Base-by-base conservation (phyloP, 2,329 filamentous ascomycete species). In the Pseudogymnoascus sp. region DNA sequence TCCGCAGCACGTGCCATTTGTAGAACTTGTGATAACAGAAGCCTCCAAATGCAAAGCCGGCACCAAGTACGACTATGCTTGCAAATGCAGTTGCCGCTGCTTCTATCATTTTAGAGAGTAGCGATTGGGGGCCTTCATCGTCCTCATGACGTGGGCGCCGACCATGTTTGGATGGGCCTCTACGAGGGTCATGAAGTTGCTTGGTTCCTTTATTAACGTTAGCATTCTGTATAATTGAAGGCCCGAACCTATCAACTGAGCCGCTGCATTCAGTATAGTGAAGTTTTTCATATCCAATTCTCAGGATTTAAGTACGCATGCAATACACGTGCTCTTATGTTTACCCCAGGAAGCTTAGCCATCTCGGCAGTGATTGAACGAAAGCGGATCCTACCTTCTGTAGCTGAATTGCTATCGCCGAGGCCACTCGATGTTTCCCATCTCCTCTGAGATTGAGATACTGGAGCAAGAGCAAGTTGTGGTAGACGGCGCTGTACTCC, bases 1-100 rank as follows among this genome's bases (percentile, higher is more conserved):
- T 99, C 68, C 87, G 79, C n/a, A 98, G 79, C 28, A 98, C 92
- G 64, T 96, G 78, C 76, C 88, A 83, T 78, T 99, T 99, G 83
- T 99, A 98, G 73, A 84, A 85, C 71, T 83, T 86, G 75, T 95
- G 90, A 73, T 95, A 96, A 60, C 82, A 81, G 75, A 90, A 93
- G 23, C 88, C 91, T 6, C 90, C 89, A 23, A 83, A 70, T 51
- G 79, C 81, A 71, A 87, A 88, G 31, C 83, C 85, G 16, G 82
- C 78, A 69, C 87, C 90, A 34, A 93, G 78, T 14, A 93, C 85
- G 10, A 87, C 69, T 64, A 93, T 88, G 21, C 88, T 91, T 25
- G 90, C 88, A 65, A 91, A 82, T 0, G 90, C 92, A 0, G 90
- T 92, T 7, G 86, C 86, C 2, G 89, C 90, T 5, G 87, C 80